These are phyloP conservation scores for Lanmaoa rubissima DNA, from an alignment of 768 basidiomycete species.

Conservation along the genomic window DNA sequence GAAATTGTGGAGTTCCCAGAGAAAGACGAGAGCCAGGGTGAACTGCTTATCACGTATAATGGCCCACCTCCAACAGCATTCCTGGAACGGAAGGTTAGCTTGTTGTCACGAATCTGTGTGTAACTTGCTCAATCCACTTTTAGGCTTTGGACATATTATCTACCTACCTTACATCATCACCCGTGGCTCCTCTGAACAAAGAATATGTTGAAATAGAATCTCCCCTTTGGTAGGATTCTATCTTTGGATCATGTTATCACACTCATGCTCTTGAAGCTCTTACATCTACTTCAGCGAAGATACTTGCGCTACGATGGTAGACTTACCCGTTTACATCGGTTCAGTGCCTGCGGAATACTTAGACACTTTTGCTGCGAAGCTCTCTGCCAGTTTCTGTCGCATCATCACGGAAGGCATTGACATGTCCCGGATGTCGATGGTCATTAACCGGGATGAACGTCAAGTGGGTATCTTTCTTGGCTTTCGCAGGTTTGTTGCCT, in stretches of 20 bases:
- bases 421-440: slow-evolving; percentile 85
- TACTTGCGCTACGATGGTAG: slow-evolving; percentile 64
- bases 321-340: slow-evolving; percentile 74
- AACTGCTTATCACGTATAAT: slow-evolving; percentile 72
- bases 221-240: slow-evolving; percentile 69
- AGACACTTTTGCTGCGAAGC: slow-evolving; percentile 63
- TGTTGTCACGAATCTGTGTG: background rate
- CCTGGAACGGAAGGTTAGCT: slow-evolving; percentile 63
- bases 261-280: slow-evolving; percentile 47
- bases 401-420: slow-evolving; percentile 79
- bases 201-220: slow-evolving; percentile 90
- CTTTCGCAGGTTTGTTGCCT: background rate
- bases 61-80: slow-evolving; percentile 75
- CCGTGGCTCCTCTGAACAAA: slow-evolving; percentile 81
- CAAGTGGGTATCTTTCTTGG: slow-evolving; percentile 47
- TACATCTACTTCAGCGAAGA: slow-evolving; percentile 86
- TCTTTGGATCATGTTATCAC: background rate
- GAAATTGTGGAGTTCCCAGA: slow-evolving; percentile 91
- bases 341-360: slow-evolving; percentile 84
- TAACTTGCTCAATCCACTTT: slow-evolving; percentile 1
- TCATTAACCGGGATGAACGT: slow-evolving; percentile 84
- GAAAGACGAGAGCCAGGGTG: slow-evolving; percentile 93
- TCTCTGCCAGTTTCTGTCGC: slow-evolving; percentile 65
- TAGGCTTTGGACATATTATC: slow-evolving; percentile 83
- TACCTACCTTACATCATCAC: slow-evolving; percentile 85